phyloP scores from a whole-genome alignment of 1,284 basidiomycete genomes.

The Ceratobasidium sp. region DNA sequence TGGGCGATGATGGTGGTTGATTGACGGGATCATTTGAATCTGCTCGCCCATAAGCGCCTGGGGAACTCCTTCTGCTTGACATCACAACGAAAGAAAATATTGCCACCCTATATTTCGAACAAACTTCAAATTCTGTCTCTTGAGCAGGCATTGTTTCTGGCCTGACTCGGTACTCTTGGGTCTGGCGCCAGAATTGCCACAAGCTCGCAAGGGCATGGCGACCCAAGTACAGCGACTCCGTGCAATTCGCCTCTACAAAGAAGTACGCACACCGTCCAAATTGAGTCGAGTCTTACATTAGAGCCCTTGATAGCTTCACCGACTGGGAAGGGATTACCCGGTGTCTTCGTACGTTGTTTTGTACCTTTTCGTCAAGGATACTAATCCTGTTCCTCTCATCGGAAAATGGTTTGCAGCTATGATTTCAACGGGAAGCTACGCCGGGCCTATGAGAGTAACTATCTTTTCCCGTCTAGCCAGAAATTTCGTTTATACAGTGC shows the following conservation, averaged over 20 bases:
- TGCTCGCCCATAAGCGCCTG: not conserved
- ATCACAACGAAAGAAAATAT: not conserved
- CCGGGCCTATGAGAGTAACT: conserved; percentile 74
- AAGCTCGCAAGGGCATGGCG: conserved; percentile 5
- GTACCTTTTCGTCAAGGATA: not conserved
- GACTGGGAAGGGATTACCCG: conserved; percentile 80
- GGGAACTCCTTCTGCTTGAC: not conserved
- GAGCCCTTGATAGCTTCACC: conserved; percentile 59
- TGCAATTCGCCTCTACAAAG: conserved; percentile 77
- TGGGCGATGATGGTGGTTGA: not conserved
- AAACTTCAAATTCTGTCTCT: not conserved
- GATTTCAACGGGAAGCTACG: conserved; percentile 77
- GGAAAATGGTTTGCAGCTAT: conserved; percentile 62
- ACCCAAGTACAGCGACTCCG: conserved; percentile 59
- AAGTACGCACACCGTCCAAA: conserved; percentile 52
- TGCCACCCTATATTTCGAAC: not conserved
- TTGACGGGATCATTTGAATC: not conserved
- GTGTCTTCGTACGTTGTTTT: conserved; percentile 70
- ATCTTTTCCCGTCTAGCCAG: not conserved
- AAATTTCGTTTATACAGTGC: not conserved
- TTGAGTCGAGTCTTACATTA: not conserved
- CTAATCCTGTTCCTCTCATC: conserved; percentile 31
- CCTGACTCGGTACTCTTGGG: not conserved
- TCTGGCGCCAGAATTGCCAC: not conserved
- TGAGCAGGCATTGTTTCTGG: not conserved